Evolutionary conservation across 495 filamentous ascomycete species (phyloP), one percentile per base, ranked within the genome.

Genomic region (Talaromyces trachyspermus): DNA sequence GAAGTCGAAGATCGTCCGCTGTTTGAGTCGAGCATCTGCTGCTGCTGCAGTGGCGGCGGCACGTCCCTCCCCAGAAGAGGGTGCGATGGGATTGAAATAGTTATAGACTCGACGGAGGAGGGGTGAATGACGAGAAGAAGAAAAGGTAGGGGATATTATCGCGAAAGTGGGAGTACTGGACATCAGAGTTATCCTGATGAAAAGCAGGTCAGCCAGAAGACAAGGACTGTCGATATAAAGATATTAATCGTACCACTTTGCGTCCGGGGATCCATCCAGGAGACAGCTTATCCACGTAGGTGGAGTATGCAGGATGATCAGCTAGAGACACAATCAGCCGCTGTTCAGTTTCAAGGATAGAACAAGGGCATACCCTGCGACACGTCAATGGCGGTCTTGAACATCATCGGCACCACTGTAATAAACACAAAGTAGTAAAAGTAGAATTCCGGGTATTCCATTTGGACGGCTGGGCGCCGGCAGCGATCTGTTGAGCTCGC

Each of bases 181-280:
- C 59, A 68, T 99, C 92, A 6, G 89, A 92, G 49, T 90, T 81
- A 66, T 98, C 94, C 85, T 90, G 49, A 6, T 19, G 36, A 20
- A 43, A 12, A 11, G 20, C 37, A 46, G 14, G 25, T 23, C 3
- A 15, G 15, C 41, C 8, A 24, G 33, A 3, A 50, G 29, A 17
- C 7, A 24, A 19, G 4, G 3, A 0, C 3, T n/a, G 0, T 39
- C 9, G 5, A 32, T 46, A 15, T 0, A 38, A 8, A 5, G 48
- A 29, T 10, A 37, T 7, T 25, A 15, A 23, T 65, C 83, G 62
- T 72, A 88, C 85, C 32, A 96, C 87, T 72, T 86, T 88, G 40
- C 90, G 86, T 12, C 92, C 92, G n/a, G 83, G 84, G 46, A 99
- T 88, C 92, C 92, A 99, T 47, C 92, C 94, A 8, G 79, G 72